Evolutionary conservation across 73 alveolate species (phyloP), one percentile per base, ranked within the genome.

Genomic region (Paramecium sexaurelia): DNA sequence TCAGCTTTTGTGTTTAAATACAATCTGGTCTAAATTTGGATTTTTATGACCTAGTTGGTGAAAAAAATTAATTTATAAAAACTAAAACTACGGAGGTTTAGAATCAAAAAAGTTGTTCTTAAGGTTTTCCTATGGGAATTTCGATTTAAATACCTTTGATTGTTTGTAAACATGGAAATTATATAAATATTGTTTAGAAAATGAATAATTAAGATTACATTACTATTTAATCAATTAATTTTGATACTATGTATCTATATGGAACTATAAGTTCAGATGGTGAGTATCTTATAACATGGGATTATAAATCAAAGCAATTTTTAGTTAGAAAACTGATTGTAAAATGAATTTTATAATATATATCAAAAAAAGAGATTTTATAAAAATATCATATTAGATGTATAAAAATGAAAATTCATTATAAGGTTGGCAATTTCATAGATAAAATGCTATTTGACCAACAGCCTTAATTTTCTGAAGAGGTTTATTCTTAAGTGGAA

Each of bases 391-490:
- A 47, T 47, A 11, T 11, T 47, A 47, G 11, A 3, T 47, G n/a
- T 47, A 47, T 47, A 47, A 47, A 47, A 11, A 29, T 13, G 33
- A 32, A 71, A 32, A 35, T 9, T 71, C 86, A 71, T 26, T 19
- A 37, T 71, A 71, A 22, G 10, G 20, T 35, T 9, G 86, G 86
- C 24, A 71, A 71, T 71, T 71, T 71, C 27, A 9, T 0, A 1
- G 61, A 35, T 11, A 71, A 37, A 7, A 71, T 37, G 10, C 37
- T 71, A 37, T 71, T 71, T 35, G 86, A 35, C 86, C 86, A 71
- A 5, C 61, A 19, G 8, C 86, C 86, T 57, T 57, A 10, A 47
- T 47, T 47, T 17, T 47, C 67, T 35, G 41, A 10, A 17, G 36
- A 15, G 6, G 86, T 26, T n/a, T 71, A n/a, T 32, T 71, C 86